phyloP scores from a whole-genome alignment of 2,329 filamentous ascomycete genomes.

The Cordyceps militaris region DNA sequence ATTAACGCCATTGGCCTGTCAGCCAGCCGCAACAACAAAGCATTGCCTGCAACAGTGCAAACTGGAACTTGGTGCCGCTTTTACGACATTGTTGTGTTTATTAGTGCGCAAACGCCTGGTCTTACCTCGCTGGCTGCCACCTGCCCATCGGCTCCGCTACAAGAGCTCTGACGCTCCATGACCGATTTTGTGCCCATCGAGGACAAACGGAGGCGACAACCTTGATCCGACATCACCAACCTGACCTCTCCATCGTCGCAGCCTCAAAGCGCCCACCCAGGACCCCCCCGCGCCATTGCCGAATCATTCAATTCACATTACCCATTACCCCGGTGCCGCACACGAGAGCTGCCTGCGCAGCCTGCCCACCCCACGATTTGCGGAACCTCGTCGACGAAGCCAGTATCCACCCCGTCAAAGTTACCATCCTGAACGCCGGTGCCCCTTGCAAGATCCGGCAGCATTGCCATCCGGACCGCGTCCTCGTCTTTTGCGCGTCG shows the following conservation, averaged over 20 bases:
- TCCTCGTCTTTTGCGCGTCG: background rate
- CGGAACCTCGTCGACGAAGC: constrained; percentile 9
- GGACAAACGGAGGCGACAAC: background rate
- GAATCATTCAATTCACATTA: background rate
- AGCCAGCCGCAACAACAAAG: background rate
- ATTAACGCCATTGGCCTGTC: background rate
- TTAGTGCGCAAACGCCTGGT: constrained; percentile 3
- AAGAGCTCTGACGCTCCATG: background rate
- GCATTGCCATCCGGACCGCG: background rate
- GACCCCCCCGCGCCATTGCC: background rate
- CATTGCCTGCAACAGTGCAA: background rate
- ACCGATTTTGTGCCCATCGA: background rate
- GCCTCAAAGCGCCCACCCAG: background rate
- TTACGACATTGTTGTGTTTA: background rate
- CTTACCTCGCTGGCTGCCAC: background rate
- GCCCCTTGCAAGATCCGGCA: constrained; percentile 2
- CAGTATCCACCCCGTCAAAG: constrained; percentile 10
- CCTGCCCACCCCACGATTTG: constrained; percentile 12
- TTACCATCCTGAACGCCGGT: background rate
- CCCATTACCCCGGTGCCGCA: background rate
- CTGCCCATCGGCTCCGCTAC: background rate
- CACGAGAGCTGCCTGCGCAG: background rate
- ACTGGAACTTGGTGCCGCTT: constrained; percentile 8
- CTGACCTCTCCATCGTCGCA: background rate
- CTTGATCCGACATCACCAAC: background rate